These are phyloP conservation scores for Puya raimondii DNA, from an alignment of 176 grass and related monocot species.

Conservation along the genomic window DNA sequence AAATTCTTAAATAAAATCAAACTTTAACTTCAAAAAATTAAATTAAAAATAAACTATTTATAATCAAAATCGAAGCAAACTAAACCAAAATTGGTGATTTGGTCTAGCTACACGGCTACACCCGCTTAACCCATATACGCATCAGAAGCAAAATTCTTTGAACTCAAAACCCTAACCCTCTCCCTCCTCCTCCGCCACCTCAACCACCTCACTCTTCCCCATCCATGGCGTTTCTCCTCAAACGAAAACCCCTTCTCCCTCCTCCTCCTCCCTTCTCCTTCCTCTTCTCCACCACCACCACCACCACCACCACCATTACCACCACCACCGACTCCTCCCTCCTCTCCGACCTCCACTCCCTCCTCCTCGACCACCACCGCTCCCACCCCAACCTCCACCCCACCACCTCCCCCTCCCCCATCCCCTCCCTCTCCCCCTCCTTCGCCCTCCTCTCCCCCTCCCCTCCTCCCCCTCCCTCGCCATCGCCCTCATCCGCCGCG, in stretches of 20 bases:
- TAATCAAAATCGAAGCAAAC: no score
- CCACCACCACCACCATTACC: constrained; percentile 2
- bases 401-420: constrained; percentile 13
- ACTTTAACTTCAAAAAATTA: no score
- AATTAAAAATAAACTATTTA: no score
- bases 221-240: constrained; percentile 62
- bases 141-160: no score
- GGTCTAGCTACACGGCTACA: no score
- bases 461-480: constrained; percentile 33
- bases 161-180: constrained; percentile 3
- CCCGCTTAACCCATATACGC: no score
- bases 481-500: constrained; percentile 40
- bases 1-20: no score
- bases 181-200: not conserved
- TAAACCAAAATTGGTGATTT: not conserved
- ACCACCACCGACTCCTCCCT: constrained; percentile 44
- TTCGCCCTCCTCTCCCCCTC: constrained; percentile 35
- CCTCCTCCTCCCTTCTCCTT: constrained; percentile 8
- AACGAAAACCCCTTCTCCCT: constrained; percentile 20
- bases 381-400: constrained; percentile 19
- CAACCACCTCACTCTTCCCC: constrained; percentile 1
- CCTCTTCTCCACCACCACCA: not conserved
- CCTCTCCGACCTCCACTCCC: constrained; percentile 48
- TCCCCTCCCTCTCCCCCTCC: constrained; percentile 22
- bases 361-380: constrained; percentile 58